phyloP scores from a whole-genome alignment of 768 basidiomycete species.

The Phallus indusiatus region DNA sequence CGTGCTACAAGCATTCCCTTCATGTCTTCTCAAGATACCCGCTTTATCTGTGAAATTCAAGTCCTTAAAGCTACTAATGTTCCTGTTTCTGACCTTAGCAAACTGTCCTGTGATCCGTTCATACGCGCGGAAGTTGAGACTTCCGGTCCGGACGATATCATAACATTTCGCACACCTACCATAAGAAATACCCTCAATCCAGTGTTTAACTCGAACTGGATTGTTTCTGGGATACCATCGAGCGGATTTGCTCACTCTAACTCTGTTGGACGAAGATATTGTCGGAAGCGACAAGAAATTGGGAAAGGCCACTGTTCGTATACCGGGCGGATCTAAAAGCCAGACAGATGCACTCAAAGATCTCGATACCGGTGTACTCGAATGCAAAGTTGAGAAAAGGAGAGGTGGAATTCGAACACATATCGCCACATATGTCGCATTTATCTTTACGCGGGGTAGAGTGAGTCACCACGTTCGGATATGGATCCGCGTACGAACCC shows the following conservation, averaged over 20 bases:
- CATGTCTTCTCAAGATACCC: neutral
- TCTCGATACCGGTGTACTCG: constrained; percentile 12
- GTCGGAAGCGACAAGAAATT: constrained; percentile 19
- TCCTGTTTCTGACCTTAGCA: constrained; percentile 14
- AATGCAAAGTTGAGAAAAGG: constrained; percentile 24
- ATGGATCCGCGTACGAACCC: constrained; percentile 18
- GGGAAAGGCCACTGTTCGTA: constrained; percentile 13
- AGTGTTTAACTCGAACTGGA: constrained; percentile 17
- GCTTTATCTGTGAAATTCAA: neutral
- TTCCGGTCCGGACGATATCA: neutral
- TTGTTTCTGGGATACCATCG: constrained; percentile 18
- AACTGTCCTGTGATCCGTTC: constrained; percentile 21
- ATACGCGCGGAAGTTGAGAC: constrained; percentile 14
- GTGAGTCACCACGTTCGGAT: constrained; percentile 22
- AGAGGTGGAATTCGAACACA: constrained; percentile 21
- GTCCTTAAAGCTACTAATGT: neutral
- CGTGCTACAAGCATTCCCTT: neutral
- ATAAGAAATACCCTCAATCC: constrained; percentile 17
- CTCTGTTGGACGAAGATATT: constrained; percentile 19
- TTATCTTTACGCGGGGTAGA: constrained; percentile 17
- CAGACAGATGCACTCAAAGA: neutral
- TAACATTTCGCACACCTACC: constrained; percentile 19
- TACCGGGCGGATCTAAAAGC: neutral
- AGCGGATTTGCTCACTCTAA: constrained; percentile 17
- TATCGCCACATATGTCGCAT: constrained; percentile 20